Conservation (phyloP, 73 alveolate species). For the Stentor roeselii region DNA sequence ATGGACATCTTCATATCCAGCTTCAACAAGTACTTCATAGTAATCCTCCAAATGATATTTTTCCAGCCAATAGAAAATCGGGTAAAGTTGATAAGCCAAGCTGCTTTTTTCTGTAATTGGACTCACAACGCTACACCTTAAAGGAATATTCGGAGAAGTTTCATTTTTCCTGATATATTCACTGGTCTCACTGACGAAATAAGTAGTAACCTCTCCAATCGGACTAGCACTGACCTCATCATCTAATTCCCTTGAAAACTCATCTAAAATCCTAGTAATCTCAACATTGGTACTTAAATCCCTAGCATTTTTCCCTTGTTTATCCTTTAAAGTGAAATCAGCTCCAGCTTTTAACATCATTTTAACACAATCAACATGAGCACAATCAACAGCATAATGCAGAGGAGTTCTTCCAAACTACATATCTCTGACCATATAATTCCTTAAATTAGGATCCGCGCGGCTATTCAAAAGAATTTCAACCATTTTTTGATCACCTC, state of each 20-base stretch:
- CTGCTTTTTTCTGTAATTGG: not conserved
- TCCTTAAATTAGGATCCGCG: constrained; percentile 55
- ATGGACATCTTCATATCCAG: constrained; percentile 25
- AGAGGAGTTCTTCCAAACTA: constrained; percentile 62
- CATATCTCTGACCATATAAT: constrained; percentile 29
- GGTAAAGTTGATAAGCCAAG: not conserved
- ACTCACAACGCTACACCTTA: not conserved
- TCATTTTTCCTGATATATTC: not conserved
- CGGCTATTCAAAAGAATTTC: constrained; percentile 57
- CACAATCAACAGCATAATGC: constrained; percentile 65
- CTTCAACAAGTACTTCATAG: not conserved
- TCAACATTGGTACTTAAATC: not conserved
- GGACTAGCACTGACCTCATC: not conserved
- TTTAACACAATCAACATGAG: constrained; percentile 59
- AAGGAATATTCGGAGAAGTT: not conserved
- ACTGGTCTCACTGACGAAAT: not conserved
- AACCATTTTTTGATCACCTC: constrained; percentile 71
- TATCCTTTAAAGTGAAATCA: constrained; percentile 45
- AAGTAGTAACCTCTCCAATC: not conserved
- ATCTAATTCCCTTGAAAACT: not conserved
- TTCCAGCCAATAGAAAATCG: constrained; percentile 19
- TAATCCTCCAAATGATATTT: not conserved
- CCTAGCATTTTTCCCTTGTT: constrained; percentile 25
- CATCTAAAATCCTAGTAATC: not conserved
- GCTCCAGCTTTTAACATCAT: constrained; percentile 52